Conservation (phyloP, 768 basidiomycete genomes). For the Pisolithus microcarpus region DNA sequence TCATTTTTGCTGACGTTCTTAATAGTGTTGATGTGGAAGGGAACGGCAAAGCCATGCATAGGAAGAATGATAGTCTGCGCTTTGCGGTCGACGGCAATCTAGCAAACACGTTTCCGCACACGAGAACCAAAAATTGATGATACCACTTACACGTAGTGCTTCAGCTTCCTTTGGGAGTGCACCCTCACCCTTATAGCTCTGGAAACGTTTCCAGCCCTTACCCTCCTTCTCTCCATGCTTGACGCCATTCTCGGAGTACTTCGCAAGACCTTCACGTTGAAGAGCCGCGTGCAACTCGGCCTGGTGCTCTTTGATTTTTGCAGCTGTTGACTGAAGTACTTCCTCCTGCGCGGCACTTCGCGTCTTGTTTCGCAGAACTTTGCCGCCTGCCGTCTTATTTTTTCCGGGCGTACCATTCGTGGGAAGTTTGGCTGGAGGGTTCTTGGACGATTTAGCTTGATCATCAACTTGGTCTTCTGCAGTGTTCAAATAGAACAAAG, state of each 20-base stretch:
- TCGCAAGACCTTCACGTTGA: conserved; percentile 74
- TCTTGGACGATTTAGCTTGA: conserved; percentile 49
- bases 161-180: conserved; percentile 84
- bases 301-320: conserved; percentile 86
- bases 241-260: conserved; percentile 76
- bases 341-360: conserved; percentile 84
- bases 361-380: conserved; percentile 86
- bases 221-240: conserved; percentile 74
- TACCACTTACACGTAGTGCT: conserved; percentile 57
- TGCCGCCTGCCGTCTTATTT: conserved; percentile 70
- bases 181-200: conserved; percentile 93
- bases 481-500: conserved; percentile 74
- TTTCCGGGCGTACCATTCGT: conserved; percentile 64
- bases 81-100: conserved; percentile 92
- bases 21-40: conserved; percentile 97
- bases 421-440: conserved; percentile 42
- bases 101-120: conserved; percentile 5
- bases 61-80: conserved; percentile 86
- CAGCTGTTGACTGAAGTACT: conserved; percentile 65
- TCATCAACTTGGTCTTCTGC: conserved; percentile 53
- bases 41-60: conserved; percentile 91
- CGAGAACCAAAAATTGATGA: neutral
- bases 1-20: conserved; percentile 98
- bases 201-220: conserved; percentile 92
- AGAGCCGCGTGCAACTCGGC: conserved; percentile 67